phyloP scores from a whole-genome alignment of 805 yeast genomes.

The Candida qinlingensis region DNA sequence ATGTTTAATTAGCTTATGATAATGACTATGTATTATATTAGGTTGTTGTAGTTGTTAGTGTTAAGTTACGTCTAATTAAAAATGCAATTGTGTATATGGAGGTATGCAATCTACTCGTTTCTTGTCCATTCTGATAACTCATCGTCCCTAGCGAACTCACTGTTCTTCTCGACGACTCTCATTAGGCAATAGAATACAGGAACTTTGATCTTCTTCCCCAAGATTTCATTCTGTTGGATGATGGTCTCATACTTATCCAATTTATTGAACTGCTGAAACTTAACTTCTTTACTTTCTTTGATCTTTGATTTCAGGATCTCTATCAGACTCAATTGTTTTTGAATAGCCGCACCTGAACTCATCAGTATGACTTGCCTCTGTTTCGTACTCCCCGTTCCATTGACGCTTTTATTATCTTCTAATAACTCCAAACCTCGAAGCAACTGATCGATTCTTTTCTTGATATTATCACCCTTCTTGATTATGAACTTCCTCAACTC shows the following conservation, averaged over 20 bases:
- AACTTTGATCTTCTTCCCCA: conserved; percentile 16
- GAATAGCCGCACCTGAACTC: conserved; percentile 22
- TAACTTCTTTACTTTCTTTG: conserved; percentile 1
- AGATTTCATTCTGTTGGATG: conserved; percentile 13
- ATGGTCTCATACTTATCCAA: conserved; percentile 18
- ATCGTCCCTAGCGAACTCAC: neutral
- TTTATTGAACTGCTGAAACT: conserved; percentile 20
- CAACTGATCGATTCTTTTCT: conserved; percentile 13
- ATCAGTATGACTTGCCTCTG: conserved; percentile 11
- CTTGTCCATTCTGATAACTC: conserved; percentile 19
- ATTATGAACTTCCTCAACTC: conserved; percentile 8
- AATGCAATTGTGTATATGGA: neutral
- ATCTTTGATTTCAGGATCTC: conserved; percentile 20
- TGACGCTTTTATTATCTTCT: neutral
- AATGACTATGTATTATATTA: neutral
- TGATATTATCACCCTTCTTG: conserved; percentile 22
- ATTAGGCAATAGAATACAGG: conserved; percentile 18
- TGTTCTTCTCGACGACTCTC: neutral
- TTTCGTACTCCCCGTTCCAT: neutral
- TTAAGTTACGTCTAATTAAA: too few relatives aligned
- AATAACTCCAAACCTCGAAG: conserved; percentile 1
- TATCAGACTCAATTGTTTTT: conserved; percentile 19
- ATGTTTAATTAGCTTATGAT: neutral
- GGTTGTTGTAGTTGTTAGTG: neutral
- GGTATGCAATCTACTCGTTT: conserved; percentile 3